Evolutionary conservation across 192 early-diverging fungal species (phyloP), one percentile per base, ranked within the genome.

Genomic region (Umbelopsis sp.): DNA sequence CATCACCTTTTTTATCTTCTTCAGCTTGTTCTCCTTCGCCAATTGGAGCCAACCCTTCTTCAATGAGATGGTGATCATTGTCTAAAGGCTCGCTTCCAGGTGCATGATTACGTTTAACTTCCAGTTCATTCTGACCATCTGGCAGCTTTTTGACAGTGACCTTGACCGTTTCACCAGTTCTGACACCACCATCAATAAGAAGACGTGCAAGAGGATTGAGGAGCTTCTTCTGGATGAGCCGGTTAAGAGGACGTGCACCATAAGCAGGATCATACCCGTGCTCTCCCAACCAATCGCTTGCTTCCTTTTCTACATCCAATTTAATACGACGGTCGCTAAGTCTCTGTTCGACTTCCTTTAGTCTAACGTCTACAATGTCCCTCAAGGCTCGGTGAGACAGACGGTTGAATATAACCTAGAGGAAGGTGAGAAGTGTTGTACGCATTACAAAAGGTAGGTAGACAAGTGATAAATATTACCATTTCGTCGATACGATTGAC

Each of bases 401-500:
- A 1, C 91, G 81, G 69, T 94, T 94, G 76, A 92, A 92, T 16
- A 92, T 84, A 10, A 81, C 74, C 74, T 80, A 43, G 16, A 31
- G n/a, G n/a, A 36, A 38, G 14, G 52, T 25, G 10, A 41, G 38
- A 1, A 11, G 12, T 6, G 5, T 41, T 41, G 38, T 11, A 6
- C 17, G 38, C 10, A 45, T 36, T 21, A 56, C 22, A 49, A 45
- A 32, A 29, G 26, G 3, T 34, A 12, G 20, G 4, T 34, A 11
- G 1, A 20, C 0, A 11, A 10, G 4, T 14, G 14, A 34, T 32
- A 34, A 12, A 32, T 7, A 0, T 74, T 65, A 98, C 90, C 75
- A 96, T 92, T 59, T 98, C 97, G 53, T 96, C 96, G 45, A 99
- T 90, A 31, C 98, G 91, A 84, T 99, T 99, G 47, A 99, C 81